A percentile compares a stretch with the other conserved stretches of the same genome.
These are phyloP conservation scores for Zygoascus sp. DNA, from an alignment of 1,139 yeast species.

Conservation along the genomic window DNA sequence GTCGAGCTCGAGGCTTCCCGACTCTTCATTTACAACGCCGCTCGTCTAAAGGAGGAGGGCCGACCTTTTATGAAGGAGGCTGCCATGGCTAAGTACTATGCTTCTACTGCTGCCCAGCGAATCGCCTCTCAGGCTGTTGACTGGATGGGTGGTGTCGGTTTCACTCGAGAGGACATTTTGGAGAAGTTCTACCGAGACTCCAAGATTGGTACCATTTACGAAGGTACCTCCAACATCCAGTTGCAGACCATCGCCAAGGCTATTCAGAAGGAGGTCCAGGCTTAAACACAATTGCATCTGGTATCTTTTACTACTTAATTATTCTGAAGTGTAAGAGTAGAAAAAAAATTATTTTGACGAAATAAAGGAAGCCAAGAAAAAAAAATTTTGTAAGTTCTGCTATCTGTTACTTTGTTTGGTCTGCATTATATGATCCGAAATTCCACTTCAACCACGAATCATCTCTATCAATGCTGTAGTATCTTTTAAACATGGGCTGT, in stretches of 20 bases:
- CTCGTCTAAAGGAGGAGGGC: constrained; percentile 43
- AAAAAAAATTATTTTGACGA: not conserved
- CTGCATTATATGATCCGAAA: too few species aligned
- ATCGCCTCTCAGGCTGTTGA: constrained; percentile 42
- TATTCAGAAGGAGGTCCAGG: constrained; percentile 34
- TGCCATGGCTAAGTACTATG: constrained; percentile 43
- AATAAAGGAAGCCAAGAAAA: too few species aligned
- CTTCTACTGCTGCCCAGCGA: constrained; percentile 41
- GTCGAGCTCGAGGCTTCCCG: constrained; percentile 44
- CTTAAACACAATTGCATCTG: not conserved
- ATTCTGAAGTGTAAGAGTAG: not conserved
- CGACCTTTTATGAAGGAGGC: constrained; percentile 41
- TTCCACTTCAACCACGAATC: too few species aligned
- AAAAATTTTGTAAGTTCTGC: too few species aligned
- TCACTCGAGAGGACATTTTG: constrained; percentile 41
- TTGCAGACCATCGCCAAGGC: constrained; percentile 43
- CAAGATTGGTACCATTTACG: constrained; percentile 45
- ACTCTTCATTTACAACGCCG: constrained; percentile 43
- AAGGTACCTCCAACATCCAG: constrained; percentile 44
- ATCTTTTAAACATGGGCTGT: too few species aligned
- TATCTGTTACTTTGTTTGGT: too few species aligned
- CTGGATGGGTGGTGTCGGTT: constrained; percentile 48
- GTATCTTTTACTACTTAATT: not conserved
- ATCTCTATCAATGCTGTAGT: too few species aligned
- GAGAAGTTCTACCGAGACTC: constrained; percentile 45